Base-by-base conservation (phyloP, 805 yeast species). In the Suhomyces tanzawaensis region DNA sequence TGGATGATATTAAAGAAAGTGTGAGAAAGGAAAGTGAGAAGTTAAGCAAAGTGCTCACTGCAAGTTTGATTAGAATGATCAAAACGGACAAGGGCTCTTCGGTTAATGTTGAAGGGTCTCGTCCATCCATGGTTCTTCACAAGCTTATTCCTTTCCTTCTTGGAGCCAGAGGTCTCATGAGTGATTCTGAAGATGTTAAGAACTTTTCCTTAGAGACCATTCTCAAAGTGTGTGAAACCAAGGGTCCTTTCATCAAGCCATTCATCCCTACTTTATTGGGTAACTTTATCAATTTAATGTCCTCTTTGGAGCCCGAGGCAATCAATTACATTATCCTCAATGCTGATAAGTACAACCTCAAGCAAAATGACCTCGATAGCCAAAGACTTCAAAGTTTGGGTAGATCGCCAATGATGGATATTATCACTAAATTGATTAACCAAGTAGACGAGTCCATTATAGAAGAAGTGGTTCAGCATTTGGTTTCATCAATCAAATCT, bases 1-100 rank as follows among this genome's bases (percentile, higher is more conserved):
- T 91, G 76, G 99, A 91, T 63, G 98, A 91, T 64, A 87, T 91
- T 42, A 93, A 93, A 58, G 96, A 87, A 25, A 85, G 95, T 62
- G 96, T 93, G 3, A 71, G 97, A 35, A 77, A 76, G 40, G 95
- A 87, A 32, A 97, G 95, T 7, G 63, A 72, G 27, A 74, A 74
- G 24, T 64, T 93, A 26, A 79, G 95, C 1, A 77, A 81, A 44
- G 71, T 74, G 7, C 68, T 90, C 19, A 79, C 95, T 0, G 72
- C 79, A 13, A 70, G 76, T 4, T 64, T 88, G 47, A 79, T 81
- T 3, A 69, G 79, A 28, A 69, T 76, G 17, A 71, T 85, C 12
- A 81, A 29, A 7, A 21, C 36, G n/a, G 29, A 26, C 7, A 13
- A 18, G 12, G 27, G 6, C 7, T 7, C 13, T 13, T 24, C n/a